Base-by-base conservation (phyloP, 129 eudicot species). In the Flaveria linearis region DNA sequence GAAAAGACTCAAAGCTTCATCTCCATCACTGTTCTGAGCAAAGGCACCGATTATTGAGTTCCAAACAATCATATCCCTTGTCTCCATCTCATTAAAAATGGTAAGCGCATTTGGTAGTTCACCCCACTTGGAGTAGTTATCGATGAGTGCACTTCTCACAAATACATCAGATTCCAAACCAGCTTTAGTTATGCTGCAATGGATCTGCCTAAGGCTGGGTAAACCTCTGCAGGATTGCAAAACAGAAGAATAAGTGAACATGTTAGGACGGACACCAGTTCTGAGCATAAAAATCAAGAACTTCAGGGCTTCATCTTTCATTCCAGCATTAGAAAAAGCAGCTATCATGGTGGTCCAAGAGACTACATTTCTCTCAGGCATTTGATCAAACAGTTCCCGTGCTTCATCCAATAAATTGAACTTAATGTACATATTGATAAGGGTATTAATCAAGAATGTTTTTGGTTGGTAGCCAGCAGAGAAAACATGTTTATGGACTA, bases 271-370 rank as follows among this genome's bases (percentile, higher is more conserved):
- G 4, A 88, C 84, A 5, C 93, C 93, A 51, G 84, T 78, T 76
- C 93, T 84, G n/a, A 82, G 81, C 96, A 90, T 88, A 72, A 84
- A 81, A 72, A 88, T 42, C 86, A 90, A 81, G 50, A 81, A 80
- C 75, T 65, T 68, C 76, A 86, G 16, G 17, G 93, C 88, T 62
- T 88, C 74, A 5, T 78, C 50, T 17, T 75, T 43, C 67, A 80
- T 39, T 79, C 81, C 76, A 10, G 89, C 82, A 63, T 84, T 88
- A 25, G 89, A 64, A 28, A 86, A 90, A 50, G 84, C 93, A 13
- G 93, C 82, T 33, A 90, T 88, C 88, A 90, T 88, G 4, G 93
- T 90, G 13, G 96, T 90, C 96, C 96, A 90, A 41, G 96, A 82
- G 0, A 90, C 93, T 25, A 90, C 91, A 85, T 88, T 90, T 76